Evolutionary conservation across 176 grass and related monocot species (phyloP), one percentile per base, ranked within the genome.

Genomic region (Hyparrhenia diplandra): DNA sequence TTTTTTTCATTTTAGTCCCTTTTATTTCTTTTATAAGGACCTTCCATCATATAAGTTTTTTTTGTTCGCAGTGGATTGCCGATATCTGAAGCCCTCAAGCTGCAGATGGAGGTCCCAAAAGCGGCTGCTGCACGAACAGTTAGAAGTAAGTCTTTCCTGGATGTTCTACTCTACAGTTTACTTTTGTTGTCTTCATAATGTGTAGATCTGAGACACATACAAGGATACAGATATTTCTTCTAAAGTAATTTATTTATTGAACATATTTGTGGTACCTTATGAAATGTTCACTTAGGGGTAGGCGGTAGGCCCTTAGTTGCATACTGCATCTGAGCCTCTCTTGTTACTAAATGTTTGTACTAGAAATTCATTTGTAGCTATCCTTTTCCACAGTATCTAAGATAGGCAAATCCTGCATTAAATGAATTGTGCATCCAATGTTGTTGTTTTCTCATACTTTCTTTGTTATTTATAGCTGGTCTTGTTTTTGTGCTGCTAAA

Each of bases 51-150:
- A 69, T 14, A 81, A 70, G 69, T 55, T 47, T 32, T 47, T 32
- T 81, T 85, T 30, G 43, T 88, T 71, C 20, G 63, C 90, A 98
- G 95, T 77, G 95, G 90, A 51, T 71, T 92, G 39, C 90, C 87
- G 68, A 98, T 98, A 76, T 92, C 78, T 69, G 95, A 98, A 80
- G 95, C 95, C 47, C 86, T 98, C 39, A 98, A 94, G 75, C 77
- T 98, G 69, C 95, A 94, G 86, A 94, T 98, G 92, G 92, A 98
- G 81, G 95, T 98, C 21, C 95, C 94, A 87, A 98, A 98, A n/a
- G n/a, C n/a, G n/a, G 61, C 83, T 92, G 30, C 82, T 98, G 31
- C 90, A 94, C 75, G 92, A 98, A 91, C 95, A 98, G 81, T 78
- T 98, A 63, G 95, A 98, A 93, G 95, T 88, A 95, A 89, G 78